These are phyloP conservation scores for Podila epigama DNA, from an alignment of 192 early-diverging fungal species.

Conservation along the genomic window DNA sequence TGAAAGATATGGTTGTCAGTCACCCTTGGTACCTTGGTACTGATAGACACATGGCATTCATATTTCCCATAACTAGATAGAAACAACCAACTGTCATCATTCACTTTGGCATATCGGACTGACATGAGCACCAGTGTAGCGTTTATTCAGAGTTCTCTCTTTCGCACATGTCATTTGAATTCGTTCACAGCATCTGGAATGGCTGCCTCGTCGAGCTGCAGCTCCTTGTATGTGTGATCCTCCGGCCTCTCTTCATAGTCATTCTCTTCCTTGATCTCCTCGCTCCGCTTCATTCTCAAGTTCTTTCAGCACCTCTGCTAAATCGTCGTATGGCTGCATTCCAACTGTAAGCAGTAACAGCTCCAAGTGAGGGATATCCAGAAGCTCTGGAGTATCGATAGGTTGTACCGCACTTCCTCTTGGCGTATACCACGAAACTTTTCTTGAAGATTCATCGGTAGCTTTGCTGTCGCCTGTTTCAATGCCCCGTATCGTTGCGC, in stretches of 20 bases:
- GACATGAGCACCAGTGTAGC: too few species aligned
- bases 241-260: background rate
- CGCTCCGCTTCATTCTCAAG: conserved; percentile 8
- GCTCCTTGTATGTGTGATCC: conserved; percentile 7
- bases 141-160: too few species aligned
- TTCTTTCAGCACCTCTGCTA: background rate
- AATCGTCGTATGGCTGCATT: conserved; percentile 8
- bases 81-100: too few species aligned
- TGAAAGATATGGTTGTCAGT: too few species aligned
- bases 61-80: too few species aligned
- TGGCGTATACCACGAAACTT: conserved; percentile 14
- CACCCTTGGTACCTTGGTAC: too few species aligned
- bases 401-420: conserved; percentile 14
- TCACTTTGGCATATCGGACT: too few species aligned
- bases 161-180: conserved; percentile 19
- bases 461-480: conserved; percentile 1
- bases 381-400: conserved; percentile 7
- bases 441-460: conserved; percentile 18
- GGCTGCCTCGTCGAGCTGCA: background rate
- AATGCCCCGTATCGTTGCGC: conserved; percentile 10
- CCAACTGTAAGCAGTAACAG: conserved; percentile 7
- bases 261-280: background rate
- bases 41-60: too few species aligned
- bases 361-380: conserved; percentile 4
- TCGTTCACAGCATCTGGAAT: conserved; percentile 5